A percentile compares a stretch with the other conserved stretches of the same genome.
These are phyloP conservation scores for Phytophthora pisi DNA, from an alignment of 352 stramenopile species.

Conservation along the genomic window DNA sequence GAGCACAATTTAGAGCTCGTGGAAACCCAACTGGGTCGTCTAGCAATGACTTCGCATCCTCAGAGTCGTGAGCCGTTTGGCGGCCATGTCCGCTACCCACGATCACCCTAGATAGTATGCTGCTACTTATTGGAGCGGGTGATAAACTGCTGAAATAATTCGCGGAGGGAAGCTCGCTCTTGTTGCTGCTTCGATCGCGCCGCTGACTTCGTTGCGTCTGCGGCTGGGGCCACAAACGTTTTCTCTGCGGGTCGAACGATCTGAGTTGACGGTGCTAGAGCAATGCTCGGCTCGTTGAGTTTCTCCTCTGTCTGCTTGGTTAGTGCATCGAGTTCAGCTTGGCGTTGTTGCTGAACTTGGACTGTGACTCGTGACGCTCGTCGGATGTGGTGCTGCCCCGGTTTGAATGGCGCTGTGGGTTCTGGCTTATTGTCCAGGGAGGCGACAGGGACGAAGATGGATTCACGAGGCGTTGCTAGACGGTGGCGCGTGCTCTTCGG, in stretches of 20 bases:
- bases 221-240: slow-evolving; percentile 7
- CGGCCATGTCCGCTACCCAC: slow-evolving; percentile 49
- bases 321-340: slow-evolving; percentile 44
- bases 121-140: slow-evolving; percentile 15
- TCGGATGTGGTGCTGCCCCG: slow-evolving; percentile 8
- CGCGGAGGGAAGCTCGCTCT: slow-evolving; percentile 26
- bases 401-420: not conserved
- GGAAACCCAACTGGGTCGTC: slow-evolving; percentile 61
- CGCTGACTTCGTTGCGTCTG: slow-evolving; percentile 19
- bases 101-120: slow-evolving; percentile 6
- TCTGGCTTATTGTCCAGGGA: slow-evolving; percentile 17
- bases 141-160: slow-evolving; percentile 36
- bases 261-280: slow-evolving; percentile 3
- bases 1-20: slow-evolving; percentile 76
- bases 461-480: slow-evolving; percentile 52
- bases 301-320: slow-evolving; percentile 24
- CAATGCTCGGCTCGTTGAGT: slow-evolving; percentile 8
- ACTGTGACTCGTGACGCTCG: slow-evolving; percentile 31
- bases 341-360: slow-evolving; percentile 51
- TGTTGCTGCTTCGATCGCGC: slow-evolving; percentile 22
- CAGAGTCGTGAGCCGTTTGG: slow-evolving; percentile 52
- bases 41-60: slow-evolving; percentile 48
- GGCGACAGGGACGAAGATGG: slow-evolving; percentile 47
- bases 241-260: slow-evolving; percentile 23
- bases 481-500: slow-evolving; percentile 23